phyloP scores from a whole-genome alignment of 106 monocot species.

The Narthecium ossifragum region DNA sequence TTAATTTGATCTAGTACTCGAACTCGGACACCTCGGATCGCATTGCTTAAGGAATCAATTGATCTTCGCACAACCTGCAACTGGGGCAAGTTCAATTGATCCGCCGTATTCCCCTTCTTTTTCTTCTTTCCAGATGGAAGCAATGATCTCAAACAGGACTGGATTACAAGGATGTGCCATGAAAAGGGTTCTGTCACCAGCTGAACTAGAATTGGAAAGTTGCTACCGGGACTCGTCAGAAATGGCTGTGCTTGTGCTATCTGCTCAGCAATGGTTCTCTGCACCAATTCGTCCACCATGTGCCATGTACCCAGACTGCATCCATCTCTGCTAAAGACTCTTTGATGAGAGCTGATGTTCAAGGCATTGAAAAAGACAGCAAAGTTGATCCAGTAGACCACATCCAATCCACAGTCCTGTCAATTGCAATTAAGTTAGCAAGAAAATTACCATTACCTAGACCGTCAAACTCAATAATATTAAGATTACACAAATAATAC shows the following conservation, averaged over 20 bases:
- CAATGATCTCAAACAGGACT: constrained; percentile 53
- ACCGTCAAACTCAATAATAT: no score
- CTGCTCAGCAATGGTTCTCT: constrained; percentile 42
- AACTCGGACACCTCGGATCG: constrained; percentile 25
- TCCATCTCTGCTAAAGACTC: constrained; percentile 2
- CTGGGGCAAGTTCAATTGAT: constrained; percentile 22
- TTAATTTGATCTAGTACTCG: constrained; percentile 51
- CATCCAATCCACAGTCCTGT: constrained; percentile 53
- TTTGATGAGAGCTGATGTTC: constrained; percentile 25
- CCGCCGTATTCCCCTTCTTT: constrained; percentile 39
- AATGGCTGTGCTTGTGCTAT: constrained; percentile 17
- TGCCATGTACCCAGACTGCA: constrained; percentile 35
- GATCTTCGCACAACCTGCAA: constrained; percentile 28
- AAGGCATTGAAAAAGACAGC: constrained; percentile 80
- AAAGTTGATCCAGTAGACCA: constrained; percentile 63
- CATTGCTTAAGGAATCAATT: constrained; percentile 28
- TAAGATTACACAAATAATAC: no score
- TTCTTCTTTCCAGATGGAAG: constrained; percentile 70
- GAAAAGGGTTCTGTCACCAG: constrained; percentile 65
- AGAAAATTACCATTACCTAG: no score
- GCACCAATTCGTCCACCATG: constrained; percentile 52
- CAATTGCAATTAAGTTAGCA: no score
- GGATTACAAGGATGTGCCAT: constrained; percentile 73
- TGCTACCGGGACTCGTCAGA: constrained; percentile 37
- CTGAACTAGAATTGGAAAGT: constrained; percentile 42